Evolutionary conservation across 768 basidiomycete genomes (phyloP).

Genomic region (Pleurotus salmoneostramineus): DNA sequence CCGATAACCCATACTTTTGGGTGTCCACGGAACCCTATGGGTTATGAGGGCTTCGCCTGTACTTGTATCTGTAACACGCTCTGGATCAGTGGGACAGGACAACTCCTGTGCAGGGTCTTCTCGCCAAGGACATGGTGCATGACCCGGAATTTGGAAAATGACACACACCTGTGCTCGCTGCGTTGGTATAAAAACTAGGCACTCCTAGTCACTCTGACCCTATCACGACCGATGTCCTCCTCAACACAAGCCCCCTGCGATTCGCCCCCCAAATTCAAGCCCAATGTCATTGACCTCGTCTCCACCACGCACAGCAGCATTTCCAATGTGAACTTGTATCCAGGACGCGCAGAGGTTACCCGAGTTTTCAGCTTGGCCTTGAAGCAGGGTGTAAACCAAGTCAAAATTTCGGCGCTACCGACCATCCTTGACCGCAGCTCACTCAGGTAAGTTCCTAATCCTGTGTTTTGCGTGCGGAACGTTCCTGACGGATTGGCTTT

Average conservation of each 20-base stretch:
- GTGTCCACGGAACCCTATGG: no score
- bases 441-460: constrained; percentile 6
- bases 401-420: constrained; percentile 11
- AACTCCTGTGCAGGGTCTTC: no score
- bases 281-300: constrained; percentile 7
- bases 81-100: no score
- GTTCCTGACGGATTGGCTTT: background rate
- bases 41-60: no score
- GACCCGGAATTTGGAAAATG: no score
- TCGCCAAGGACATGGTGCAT: no score
- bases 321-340: constrained; percentile 9
- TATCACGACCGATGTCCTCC: no score
- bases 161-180: no score
- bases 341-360: constrained; percentile 11
- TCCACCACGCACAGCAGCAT: constrained; percentile 8
- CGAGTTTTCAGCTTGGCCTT: constrained; percentile 9
- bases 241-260: background rate
- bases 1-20: no score
- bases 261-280: background rate
- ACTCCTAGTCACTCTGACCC: no score
- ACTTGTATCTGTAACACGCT: no score
- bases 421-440: constrained; percentile 9
- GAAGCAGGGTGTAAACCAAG: constrained; percentile 10
- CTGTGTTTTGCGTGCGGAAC: background rate
- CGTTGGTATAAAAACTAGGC: no score